Evolutionary conservation across 2,329 filamentous ascomycete species (phyloP), one percentile per base, ranked within the genome.

Genomic region (Penicillium hesseltinei): DNA sequence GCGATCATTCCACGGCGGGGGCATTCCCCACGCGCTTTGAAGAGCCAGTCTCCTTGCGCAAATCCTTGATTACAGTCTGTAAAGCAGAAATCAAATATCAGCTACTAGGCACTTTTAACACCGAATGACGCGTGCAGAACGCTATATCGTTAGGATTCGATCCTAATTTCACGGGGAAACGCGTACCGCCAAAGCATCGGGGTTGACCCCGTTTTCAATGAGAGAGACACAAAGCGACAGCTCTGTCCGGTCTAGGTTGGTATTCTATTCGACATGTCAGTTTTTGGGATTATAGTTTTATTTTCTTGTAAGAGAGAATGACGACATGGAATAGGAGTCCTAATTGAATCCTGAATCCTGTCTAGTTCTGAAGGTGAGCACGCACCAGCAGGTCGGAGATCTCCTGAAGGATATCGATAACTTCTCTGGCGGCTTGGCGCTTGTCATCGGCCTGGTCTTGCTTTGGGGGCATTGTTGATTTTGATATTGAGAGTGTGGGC

Each of bases 171-270:
- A 27, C n/a, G 25, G 27, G 25, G n/a, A 51, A 40, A 38, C 36
- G 79, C 91, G 71, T 82, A 97, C 94, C 25, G 93, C 92, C 33
- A 99, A 80, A 1, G 93, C 94, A 73, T 97, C 93, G 0, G 94
- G 94, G 71, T 96, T 96, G 31, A 97, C 91, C 15, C 94, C 94
- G 71, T 96, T 96, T 77, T 99, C 94, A 66, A 99, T 95, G 75
- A 99, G 84, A 53, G 92, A 96, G 59, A 97, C 93, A 76, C 94
- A 99, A 62, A 97, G 90, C 3, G 92, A 96, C 19, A 99, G 81
- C 21, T 92, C 92, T 53, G 92, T 88, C 33, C 93, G 87, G 75
- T 97, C 92, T 45, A 99, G 86, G 63, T 96, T 86, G 61, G 93
- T 96, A 77, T 97, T 97, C 93, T 97, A 59, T 17, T 36, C n/a